These are phyloP conservation scores for Tirmania nivea DNA, from an alignment of 495 filamentous ascomycete species.

Conservation along the genomic window DNA sequence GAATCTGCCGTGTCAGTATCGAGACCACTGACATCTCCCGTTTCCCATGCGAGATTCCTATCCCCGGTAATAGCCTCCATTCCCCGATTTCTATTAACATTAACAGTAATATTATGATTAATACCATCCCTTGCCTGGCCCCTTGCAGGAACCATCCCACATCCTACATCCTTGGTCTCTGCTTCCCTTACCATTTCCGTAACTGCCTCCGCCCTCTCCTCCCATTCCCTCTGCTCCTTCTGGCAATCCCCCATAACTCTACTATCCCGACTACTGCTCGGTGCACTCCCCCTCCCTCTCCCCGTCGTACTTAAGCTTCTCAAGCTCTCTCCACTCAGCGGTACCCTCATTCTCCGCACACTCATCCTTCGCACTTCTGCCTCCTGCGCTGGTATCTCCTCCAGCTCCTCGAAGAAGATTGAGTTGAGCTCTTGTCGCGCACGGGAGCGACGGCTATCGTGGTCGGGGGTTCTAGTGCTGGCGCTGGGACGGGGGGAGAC, in stretches of 20 bases:
- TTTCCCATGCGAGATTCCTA: too few species aligned
- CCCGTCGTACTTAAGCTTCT: neutral
- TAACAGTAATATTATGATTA: neutral
- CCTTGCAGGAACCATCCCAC: neutral
- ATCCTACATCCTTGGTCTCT: neutral
- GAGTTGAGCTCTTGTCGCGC: neutral
- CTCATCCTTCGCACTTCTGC: neutral
- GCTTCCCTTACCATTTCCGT: neutral
- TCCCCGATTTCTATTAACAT: too few species aligned
- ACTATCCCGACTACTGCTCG: neutral
- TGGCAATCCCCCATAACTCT: neutral
- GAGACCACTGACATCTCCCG: too few species aligned
- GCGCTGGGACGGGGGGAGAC: neutral
- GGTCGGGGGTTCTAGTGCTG: neutral
- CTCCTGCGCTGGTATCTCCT: neutral
- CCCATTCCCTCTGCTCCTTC: neutral
- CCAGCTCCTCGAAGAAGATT: neutral
- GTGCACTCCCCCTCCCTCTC: slow-evolving; percentile 1
- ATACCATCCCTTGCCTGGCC: neutral
- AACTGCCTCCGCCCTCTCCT: neutral
- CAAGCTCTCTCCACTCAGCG: neutral
- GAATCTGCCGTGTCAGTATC: too few species aligned
- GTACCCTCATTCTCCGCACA: neutral
- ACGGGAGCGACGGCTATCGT: neutral
- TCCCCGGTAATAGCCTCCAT: too few species aligned